phyloP scores from a whole-genome alignment of 139 green algal species.

The Helicosporidium sp. region DNA sequence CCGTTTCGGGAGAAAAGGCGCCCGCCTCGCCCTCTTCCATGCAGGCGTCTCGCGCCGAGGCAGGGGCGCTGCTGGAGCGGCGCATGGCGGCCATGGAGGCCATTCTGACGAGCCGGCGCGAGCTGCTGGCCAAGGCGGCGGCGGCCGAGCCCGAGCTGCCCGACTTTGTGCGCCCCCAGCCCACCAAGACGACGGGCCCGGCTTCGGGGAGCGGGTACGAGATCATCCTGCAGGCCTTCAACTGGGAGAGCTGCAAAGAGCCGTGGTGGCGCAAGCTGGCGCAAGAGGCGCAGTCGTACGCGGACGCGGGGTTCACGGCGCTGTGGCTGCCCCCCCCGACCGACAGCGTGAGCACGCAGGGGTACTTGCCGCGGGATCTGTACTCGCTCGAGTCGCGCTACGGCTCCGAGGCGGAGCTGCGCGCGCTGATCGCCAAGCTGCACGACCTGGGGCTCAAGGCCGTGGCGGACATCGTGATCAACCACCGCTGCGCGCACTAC shows the following conservation, averaged over 20 bases:
- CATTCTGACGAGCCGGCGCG: conserved; percentile 46
- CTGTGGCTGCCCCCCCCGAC: conserved; percentile 86
- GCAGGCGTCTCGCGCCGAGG: conserved; percentile 53
- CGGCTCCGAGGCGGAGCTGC: conserved; percentile 51
- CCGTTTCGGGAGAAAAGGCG: no score
- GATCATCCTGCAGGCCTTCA: conserved; percentile 89
- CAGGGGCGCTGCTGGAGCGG: conserved; percentile 61
- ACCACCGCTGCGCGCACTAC: conserved; percentile 64
- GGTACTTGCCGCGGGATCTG: conserved; percentile 69
- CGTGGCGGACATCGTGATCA: conserved; percentile 90
- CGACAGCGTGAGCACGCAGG: conserved; percentile 66
- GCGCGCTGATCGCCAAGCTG: conserved; percentile 38
- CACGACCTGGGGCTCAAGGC: conserved; percentile 54
- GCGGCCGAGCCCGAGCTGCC: conserved; percentile 6
- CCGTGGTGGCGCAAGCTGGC: conserved; percentile 33
- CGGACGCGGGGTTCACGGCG: conserved; percentile 62
- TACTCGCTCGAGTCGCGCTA: conserved; percentile 62
- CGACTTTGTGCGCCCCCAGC: conserved; percentile 12
- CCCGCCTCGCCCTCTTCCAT: no score
- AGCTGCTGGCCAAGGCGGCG: conserved; percentile 20
- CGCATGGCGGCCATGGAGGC: conserved; percentile 78
- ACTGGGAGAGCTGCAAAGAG: conserved; percentile 76
- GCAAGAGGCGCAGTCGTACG: neutral
- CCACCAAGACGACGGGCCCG: conserved; percentile 14
- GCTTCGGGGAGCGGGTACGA: conserved; percentile 63